These are phyloP conservation scores for Hypoxylon sp. DNA, from an alignment of 2,329 filamentous ascomycete species.

Conservation along the genomic window DNA sequence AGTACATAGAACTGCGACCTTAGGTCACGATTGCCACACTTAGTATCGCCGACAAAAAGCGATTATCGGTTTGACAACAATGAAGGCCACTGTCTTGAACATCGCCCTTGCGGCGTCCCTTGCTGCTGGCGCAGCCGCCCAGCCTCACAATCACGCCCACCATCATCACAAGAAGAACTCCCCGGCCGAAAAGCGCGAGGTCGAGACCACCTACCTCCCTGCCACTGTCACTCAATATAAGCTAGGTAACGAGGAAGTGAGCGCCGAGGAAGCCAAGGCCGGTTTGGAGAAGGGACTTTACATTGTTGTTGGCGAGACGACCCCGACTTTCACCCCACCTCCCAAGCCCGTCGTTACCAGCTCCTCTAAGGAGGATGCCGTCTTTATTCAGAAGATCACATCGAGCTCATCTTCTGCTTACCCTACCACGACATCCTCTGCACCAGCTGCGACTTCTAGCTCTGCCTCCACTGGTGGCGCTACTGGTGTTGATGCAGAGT, in stretches of 20 bases:
- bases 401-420: conserved; percentile 57
- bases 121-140: conserved; percentile 63
- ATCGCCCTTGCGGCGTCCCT: conserved; percentile 68
- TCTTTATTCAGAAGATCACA: conserved; percentile 54
- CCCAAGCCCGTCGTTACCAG: conserved; percentile 54
- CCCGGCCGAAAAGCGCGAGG: conserved; percentile 65
- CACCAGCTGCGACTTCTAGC: conserved; percentile 51
- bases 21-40: conserved; percentile 29
- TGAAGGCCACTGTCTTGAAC: conserved; percentile 65
- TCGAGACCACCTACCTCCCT: conserved; percentile 69
- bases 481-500: conserved; percentile 74
- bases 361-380: conserved; percentile 53
- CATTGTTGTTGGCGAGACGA: conserved; percentile 73
- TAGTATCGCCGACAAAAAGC: conserved; percentile 28
- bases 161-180: conserved; percentile 71
- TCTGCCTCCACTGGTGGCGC: conserved; percentile 47
- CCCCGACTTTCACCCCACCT: conserved; percentile 67
- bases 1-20: conserved; percentile 35
- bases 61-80: conserved; percentile 51
- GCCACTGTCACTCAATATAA: conserved; percentile 80
- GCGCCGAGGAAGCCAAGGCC: conserved; percentile 74
- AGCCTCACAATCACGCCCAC: conserved; percentile 72
- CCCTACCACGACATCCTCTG: conserved; percentile 54
- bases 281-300: conserved; percentile 81
- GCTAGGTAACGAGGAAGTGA: conserved; percentile 75